Conservation (phyloP, 352 stramenopile species). For the Thalassiosira mediterranea region DNA sequence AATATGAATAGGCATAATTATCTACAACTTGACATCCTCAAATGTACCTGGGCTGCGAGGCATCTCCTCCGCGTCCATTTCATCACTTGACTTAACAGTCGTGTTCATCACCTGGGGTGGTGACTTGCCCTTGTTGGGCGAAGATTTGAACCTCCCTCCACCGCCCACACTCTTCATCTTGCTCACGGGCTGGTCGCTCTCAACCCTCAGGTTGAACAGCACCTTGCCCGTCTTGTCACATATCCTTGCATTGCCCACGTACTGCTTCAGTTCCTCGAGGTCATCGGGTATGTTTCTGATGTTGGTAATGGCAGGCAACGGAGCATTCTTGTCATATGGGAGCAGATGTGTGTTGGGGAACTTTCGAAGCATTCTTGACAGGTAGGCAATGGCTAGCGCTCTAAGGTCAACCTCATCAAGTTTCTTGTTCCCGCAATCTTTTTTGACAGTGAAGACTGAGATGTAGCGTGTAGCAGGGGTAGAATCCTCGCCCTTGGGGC, state of each 20-base stretch:
- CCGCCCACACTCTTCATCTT: slow-evolving; percentile 40
- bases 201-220: slow-evolving; percentile 44
- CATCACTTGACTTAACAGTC: background rate
- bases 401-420: slow-evolving; percentile 39
- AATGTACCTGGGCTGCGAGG: background rate
- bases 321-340: slow-evolving; percentile 44
- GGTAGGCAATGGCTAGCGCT: slow-evolving; percentile 31
- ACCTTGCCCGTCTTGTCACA: slow-evolving; percentile 45
- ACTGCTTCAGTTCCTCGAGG: slow-evolving; percentile 34
- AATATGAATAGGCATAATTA: too few species aligned
- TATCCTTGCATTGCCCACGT: slow-evolving; percentile 45
- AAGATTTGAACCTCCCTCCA: background rate
- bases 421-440: slow-evolving; percentile 34
- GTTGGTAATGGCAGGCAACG: slow-evolving; percentile 35
- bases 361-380: slow-evolving; percentile 49
- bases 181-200: slow-evolving; percentile 43
- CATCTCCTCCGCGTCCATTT: background rate
- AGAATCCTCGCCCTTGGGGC: background rate
- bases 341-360: slow-evolving; percentile 47
- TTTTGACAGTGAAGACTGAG: slow-evolving; percentile 56
- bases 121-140: background rate
- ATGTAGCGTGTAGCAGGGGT: slow-evolving; percentile 32
- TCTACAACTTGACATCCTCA: background rate
- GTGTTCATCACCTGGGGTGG: background rate
- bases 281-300: slow-evolving; percentile 51